Evolutionary conservation across 2,329 filamentous ascomycete species (phyloP), one percentile per base, ranked within the genome.

Genomic region (Ophiostoma sp.): DNA sequence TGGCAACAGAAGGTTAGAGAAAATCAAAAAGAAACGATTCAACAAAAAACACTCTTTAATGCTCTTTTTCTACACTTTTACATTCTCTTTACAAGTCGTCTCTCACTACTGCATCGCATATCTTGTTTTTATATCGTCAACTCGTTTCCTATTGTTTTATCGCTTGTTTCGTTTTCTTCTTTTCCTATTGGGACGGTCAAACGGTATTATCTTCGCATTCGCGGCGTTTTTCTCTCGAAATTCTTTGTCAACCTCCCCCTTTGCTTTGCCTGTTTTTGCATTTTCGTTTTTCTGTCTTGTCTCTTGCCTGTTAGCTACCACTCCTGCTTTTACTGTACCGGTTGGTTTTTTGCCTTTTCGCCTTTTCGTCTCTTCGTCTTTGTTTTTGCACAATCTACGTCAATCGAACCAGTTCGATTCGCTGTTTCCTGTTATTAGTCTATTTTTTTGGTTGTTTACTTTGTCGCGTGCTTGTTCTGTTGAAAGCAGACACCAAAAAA

Each of bases 1-100:
- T 74, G 75, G 74, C 75, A 77, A 76, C 75, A 74, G 77, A 75
- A 77, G 77, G 79, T 20, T 48, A 76, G 57, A 76, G 57, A 44
- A 52, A 41, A 41, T 41, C 39, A 41, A 54, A 68, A 27, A 36
- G 48, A 70, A 67, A 64, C 36, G 52, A 64, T 27, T 35, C 75
- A 77, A 77, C 79, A 76, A 67, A 72, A 60, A 60, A 52, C 54
- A 66, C 65, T 65, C 44, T 68, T 15, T 48, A 69, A 69, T 73
- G 20, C 27, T 27, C 39, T 62, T 27, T 57, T 3, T 52, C 3
- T 15, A 35, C 27, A 36, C 15, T 64, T 31, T 35, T 39, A 41
- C 39, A 41, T 39, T 66, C 39, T 27, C 36, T 8, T 67, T 52
- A 52, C n/a, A 57, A 48, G 44, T 48, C 20, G 44, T 62, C 27